Evolutionary conservation across 1,284 basidiomycete genomes (phyloP), one percentile per base, ranked within the genome.

Genomic region (Sanghuangporus weigelae): DNA sequence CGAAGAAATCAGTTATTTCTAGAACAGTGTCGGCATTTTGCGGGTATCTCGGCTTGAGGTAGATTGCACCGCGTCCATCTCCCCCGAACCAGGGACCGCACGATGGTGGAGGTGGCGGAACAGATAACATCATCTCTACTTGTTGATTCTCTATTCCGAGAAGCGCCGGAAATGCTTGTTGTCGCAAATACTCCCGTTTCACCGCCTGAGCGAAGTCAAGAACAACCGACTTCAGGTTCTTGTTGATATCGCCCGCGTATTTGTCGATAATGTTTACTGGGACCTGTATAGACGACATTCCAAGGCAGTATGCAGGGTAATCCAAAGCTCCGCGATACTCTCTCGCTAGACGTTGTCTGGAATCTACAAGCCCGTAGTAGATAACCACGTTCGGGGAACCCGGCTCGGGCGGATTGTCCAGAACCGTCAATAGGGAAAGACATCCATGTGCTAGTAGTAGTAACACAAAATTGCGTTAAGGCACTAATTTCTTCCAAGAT

Each of bases 71-170:
- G 10, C 36, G 31, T 2, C 67, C 67, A 42, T 68, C 67, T 21
- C 63, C 67, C n/a, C 66, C 46, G 40, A 63, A 68, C 63, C 66
- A 67, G 0, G 66, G 66, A 16, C 66, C 67, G 14, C 60, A 55
- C 63, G 62, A 67, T 12, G 67, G 66, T 7, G 66, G 57, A 3
- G 63, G 60, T 5, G 60, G 50, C 5, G 60, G 60, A 7, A 60
- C 16, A 16, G 59, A 51, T 8, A 57, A 21, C 36, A 46, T 59
- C 39, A 60, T 35, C 35, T 35, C 60, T 19, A 40, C 53, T 19
- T 66, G 23, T 39, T 66, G 40, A 26, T 58, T 46, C 5, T 65
- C 63, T 6, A 63, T 57, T 1, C 60, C 59, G 11, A 67, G 58
- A 7, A 65, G 62, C 4, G 66, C 40, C 0, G 66, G 67, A 19